Conservation (phyloP, 2,329 filamentous ascomycete genomes). For the Alternaria sp. region DNA sequence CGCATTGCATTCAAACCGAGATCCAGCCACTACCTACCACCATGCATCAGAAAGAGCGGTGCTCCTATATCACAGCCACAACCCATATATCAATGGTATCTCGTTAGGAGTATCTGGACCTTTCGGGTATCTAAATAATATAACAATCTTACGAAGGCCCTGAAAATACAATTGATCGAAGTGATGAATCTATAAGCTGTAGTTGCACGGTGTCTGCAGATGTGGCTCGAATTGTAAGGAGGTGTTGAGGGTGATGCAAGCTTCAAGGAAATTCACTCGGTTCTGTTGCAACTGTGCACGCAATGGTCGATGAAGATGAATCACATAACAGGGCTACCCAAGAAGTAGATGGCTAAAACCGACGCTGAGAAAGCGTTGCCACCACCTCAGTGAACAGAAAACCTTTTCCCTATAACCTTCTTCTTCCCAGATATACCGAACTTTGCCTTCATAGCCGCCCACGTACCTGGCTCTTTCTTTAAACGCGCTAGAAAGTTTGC, state of each 20-base stretch:
- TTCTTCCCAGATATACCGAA: not conserved
- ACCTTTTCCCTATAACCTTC: not conserved
- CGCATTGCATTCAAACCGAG: not conserved
- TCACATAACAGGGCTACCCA: not conserved
- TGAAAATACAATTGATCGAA: not conserved
- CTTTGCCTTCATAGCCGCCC: constrained; percentile 14
- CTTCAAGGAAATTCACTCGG: not conserved
- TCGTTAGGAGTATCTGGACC: not conserved
- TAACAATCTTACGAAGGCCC: not conserved
- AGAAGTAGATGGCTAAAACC: not conserved
- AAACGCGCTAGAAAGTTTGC: constrained; percentile 16
- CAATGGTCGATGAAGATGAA: not conserved
- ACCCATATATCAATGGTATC: not conserved
- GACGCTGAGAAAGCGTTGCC: not conserved
- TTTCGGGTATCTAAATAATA: not conserved
- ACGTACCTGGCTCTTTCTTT: constrained; percentile 11
- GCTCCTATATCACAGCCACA: not conserved
- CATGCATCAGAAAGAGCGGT: not conserved
- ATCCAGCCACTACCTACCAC: not conserved
- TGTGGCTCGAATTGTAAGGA: not conserved
- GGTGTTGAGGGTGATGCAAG: not conserved
- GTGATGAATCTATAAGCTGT: not conserved
- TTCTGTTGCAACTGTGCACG: not conserved
- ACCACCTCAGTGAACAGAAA: constrained; percentile 2
- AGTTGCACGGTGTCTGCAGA: not conserved